phyloP scores from a whole-genome alignment of 805 yeast species.

The Candida parachauliodes region DNA sequence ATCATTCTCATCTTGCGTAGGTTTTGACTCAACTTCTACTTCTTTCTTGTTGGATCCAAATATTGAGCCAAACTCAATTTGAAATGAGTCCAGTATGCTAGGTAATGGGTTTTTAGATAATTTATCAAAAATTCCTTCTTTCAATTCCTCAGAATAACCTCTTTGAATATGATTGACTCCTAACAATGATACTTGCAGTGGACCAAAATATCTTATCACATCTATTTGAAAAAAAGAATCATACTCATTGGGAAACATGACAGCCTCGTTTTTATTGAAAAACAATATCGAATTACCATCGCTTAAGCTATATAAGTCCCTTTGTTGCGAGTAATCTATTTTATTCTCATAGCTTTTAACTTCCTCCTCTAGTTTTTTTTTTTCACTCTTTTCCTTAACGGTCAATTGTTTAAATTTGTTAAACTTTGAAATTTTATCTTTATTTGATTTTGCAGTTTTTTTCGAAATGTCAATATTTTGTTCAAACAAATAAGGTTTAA shows the following conservation, averaged over 20 bases:
- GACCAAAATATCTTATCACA: slow-evolving; percentile 33
- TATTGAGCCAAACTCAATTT: slow-evolving; percentile 21
- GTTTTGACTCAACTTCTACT: slow-evolving; percentile 12
- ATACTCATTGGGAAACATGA: slow-evolving; percentile 42
- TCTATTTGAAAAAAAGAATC: slow-evolving; percentile 36
- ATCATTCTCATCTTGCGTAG: slow-evolving; percentile 13
- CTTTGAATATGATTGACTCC: slow-evolving; percentile 50
- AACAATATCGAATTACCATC: slow-evolving; percentile 37
- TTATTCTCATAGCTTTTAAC: slow-evolving; percentile 2
- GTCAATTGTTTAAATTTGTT: slow-evolving; percentile 11
- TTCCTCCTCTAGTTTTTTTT: slow-evolving; percentile 12
- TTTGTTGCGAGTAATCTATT: slow-evolving; percentile 20
- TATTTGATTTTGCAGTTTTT: slow-evolving; percentile 9
- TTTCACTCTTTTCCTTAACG: slow-evolving; percentile 9
- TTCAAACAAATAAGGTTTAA: slow-evolving; percentile 32
- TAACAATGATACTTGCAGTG: slow-evolving; percentile 32
- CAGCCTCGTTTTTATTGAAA: slow-evolving; percentile 43
- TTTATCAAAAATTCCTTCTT: slow-evolving; percentile 27
- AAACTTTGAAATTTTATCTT: slow-evolving; percentile 15
- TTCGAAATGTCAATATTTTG: slow-evolving; percentile 8
- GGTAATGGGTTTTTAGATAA: slow-evolving; percentile 31
- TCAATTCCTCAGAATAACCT: slow-evolving; percentile 42
- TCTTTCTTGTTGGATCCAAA: slow-evolving; percentile 10
- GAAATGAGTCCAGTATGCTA: slow-evolving; percentile 29
- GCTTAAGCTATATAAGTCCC: slow-evolving; percentile 26